These are phyloP conservation scores for Zopfochytrium polystomum DNA, from an alignment of 371 early-diverging fungal genomes.

Conservation along the genomic window DNA sequence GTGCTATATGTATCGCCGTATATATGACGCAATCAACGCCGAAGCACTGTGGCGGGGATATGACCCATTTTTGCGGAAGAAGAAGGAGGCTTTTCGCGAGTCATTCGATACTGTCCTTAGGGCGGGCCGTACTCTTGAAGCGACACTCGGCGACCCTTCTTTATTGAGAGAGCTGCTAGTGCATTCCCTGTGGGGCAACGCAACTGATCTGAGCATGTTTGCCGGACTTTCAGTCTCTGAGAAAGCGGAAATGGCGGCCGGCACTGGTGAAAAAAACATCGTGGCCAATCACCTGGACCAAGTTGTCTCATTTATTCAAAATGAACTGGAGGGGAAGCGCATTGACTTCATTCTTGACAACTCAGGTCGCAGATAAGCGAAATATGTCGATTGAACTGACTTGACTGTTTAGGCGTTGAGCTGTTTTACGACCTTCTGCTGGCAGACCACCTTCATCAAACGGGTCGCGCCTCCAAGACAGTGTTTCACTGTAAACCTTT, in stretches of 20 bases:
- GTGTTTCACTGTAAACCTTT: constrained; percentile 83
- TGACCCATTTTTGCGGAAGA: constrained; percentile 23
- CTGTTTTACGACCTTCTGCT: constrained; percentile 83
- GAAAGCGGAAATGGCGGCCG: constrained; percentile 17
- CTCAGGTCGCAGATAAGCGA: not conserved
- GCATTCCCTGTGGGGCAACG: constrained; percentile 37
- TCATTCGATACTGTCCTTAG: not conserved
- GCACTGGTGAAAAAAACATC: constrained; percentile 21
- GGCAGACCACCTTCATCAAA: constrained; percentile 80
- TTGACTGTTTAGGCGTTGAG: constrained; percentile 88
- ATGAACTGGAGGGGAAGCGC: not conserved
- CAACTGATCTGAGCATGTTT: constrained; percentile 32
- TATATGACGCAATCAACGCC: constrained; percentile 16
- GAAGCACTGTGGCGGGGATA: constrained; percentile 15
- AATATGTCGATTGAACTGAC: not conserved
- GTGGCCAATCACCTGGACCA: constrained; percentile 25
- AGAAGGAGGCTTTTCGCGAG: constrained; percentile 17
- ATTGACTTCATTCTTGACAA: constrained; percentile 29
- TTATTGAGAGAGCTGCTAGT: constrained; percentile 18
- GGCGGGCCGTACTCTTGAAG: not conserved
- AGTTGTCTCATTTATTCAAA: constrained; percentile 11
- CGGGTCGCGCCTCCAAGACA: constrained; percentile 61
- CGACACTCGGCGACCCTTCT: not conserved
- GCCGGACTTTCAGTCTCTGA: constrained; percentile 17
- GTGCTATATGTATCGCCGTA: constrained; percentile 26